Conservation (phyloP, 768 basidiomycete genomes). For the Rhizopogon roseolus region DNA sequence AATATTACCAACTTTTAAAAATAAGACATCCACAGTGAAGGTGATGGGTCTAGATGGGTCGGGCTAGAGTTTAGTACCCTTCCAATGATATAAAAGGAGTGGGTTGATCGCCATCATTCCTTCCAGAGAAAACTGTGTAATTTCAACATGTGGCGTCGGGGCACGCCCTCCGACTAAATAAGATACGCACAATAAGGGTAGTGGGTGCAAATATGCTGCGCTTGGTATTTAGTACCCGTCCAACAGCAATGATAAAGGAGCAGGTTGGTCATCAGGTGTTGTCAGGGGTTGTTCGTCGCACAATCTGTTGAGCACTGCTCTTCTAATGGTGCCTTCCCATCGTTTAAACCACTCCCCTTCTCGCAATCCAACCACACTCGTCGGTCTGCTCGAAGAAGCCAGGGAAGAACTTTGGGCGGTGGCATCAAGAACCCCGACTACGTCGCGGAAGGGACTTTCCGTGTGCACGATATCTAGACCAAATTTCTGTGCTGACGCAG, state of each 20-base stretch:
- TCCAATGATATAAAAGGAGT: conserved; percentile 14
- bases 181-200: neutral
- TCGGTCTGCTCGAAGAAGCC: conserved; percentile 24
- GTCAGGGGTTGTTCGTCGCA: conserved; percentile 29
- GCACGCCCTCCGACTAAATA: too few species aligned
- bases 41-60: neutral
- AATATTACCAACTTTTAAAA: neutral
- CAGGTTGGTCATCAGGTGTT: conserved; percentile 19
- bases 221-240: conserved; percentile 23
- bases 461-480: conserved; percentile 1
- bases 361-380: conserved; percentile 48
- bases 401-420: conserved; percentile 16
- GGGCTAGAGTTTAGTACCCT: conserved; percentile 18
- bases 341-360: conserved; percentile 78
- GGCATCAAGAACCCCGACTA: neutral
- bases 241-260: conserved; percentile 5
- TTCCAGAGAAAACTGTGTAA: too few species aligned
- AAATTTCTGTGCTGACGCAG: conserved; percentile 7
- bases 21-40: neutral
- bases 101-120: conserved; percentile 8
- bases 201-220: neutral
- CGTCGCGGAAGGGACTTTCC: conserved; percentile 4
- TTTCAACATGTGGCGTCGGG: too few species aligned
- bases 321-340: conserved; percentile 68
- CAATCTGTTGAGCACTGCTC: conserved; percentile 47